Percentiles rank a stretch among this genome's conserved stretches.
Evolutionary conservation across 2,329 filamentous ascomycete species (phyloP).

Genomic region (Corynespora cassiicola): DNA sequence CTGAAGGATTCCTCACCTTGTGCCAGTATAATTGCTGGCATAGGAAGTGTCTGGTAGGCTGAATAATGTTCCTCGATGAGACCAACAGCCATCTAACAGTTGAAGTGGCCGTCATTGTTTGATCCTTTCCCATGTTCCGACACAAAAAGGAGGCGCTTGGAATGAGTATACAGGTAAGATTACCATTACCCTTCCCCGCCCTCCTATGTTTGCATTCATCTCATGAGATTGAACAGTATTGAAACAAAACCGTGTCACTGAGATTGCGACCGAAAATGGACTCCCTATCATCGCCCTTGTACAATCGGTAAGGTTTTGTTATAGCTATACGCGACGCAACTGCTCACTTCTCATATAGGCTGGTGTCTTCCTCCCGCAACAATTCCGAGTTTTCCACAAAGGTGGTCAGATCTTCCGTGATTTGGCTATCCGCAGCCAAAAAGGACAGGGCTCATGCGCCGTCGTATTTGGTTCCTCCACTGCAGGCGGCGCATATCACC

Average conservation of each 20-base stretch:
- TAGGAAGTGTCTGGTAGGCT: conserved; percentile 42
- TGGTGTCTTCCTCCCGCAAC: conserved; percentile 52
- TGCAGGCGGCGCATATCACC: conserved; percentile 51
- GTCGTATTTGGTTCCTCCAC: conserved; percentile 55
- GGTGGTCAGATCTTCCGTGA: conserved; percentile 48
- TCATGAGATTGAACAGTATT: conserved; percentile 39
- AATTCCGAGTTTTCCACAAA: conserved; percentile 55
- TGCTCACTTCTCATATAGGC: conserved; percentile 24
- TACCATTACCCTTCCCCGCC: not conserved
- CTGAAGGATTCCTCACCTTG: conserved; percentile 37
- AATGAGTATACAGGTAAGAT: conserved; percentile 38
- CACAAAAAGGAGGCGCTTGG: conserved; percentile 52
- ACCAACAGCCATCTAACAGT: not conserved
- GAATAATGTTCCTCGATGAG: not conserved
- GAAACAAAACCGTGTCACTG: conserved; percentile 47
- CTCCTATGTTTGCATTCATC: too few relatives aligned
- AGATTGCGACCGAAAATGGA: conserved; percentile 49
- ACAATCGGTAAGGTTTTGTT: conserved; percentile 35
- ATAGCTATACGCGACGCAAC: not conserved
- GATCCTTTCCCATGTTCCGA: conserved; percentile 51
- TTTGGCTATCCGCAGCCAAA: conserved; percentile 41
- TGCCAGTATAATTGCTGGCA: conserved; percentile 48
- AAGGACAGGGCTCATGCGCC: conserved; percentile 50
- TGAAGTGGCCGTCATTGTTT: conserved; percentile 45
- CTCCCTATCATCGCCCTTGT: conserved; percentile 49